phyloP scores from a whole-genome alignment of 306 rosid species.

The Gleditsia sinensis region DNA sequence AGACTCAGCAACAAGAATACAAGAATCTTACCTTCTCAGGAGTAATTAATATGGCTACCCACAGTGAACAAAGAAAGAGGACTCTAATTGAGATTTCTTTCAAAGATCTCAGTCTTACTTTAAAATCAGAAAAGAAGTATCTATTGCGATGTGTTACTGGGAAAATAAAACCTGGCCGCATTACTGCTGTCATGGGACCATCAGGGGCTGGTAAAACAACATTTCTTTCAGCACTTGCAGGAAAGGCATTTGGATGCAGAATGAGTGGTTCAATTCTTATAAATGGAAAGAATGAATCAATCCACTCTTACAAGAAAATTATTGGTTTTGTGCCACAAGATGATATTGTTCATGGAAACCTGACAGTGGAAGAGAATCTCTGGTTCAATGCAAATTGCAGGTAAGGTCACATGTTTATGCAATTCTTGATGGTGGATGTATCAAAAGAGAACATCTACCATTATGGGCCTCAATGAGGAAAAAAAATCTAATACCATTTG shows the following conservation, averaged over 20 bases:
- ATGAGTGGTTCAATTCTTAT: conserved; percentile 74
- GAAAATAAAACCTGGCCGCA: conserved; percentile 85
- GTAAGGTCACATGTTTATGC: conserved; percentile 45
- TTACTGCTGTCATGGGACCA: conserved; percentile 97
- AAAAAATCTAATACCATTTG: too few species aligned
- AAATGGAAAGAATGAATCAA: conserved; percentile 78
- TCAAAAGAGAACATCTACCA: too few species aligned
- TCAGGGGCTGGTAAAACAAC: conserved; percentile 99
- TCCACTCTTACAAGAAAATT: conserved; percentile 83
- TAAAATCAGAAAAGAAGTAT: conserved; percentile 78
- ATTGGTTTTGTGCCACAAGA: conserved; percentile 99
- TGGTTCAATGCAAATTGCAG: conserved; percentile 98
- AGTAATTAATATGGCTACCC: conserved; percentile 76
- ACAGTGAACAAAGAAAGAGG: conserved; percentile 58
- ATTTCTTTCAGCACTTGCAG: conserved; percentile 91
- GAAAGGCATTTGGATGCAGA: conserved; percentile 84
- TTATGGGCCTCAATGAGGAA: too few species aligned
- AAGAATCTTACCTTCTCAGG: conserved; percentile 83
- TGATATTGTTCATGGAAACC: conserved; percentile 95
- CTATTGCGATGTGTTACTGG: conserved; percentile 86
- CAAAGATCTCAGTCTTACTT: conserved; percentile 75
- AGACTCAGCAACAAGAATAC: conserved; percentile 78
- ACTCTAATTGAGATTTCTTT: conserved; percentile 90
- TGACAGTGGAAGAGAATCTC: conserved; percentile 97
- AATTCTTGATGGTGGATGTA: too few species aligned